Evolutionary conservation across 805 yeast species (phyloP).

Genomic region (Teunomyces cretensis): DNA sequence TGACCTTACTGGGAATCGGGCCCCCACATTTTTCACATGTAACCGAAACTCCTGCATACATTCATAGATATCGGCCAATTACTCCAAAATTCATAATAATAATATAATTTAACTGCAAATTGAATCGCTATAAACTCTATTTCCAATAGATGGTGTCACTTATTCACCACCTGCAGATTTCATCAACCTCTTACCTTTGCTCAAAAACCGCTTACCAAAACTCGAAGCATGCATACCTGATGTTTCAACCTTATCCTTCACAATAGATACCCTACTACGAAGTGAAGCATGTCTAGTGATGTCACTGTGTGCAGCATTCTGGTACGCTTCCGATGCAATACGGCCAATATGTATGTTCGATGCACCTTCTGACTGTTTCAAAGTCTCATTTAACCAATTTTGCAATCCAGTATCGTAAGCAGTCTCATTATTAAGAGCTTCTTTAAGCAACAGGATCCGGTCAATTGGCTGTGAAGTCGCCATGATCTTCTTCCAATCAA

Average conservation of each 20-base stretch:
- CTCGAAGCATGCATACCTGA: slow-evolving; percentile 50
- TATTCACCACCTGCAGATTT: slow-evolving; percentile 16
- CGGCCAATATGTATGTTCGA: slow-evolving; percentile 47
- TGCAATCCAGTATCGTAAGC: slow-evolving; percentile 57
- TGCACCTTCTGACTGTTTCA: slow-evolving; percentile 33
- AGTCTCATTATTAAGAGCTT: slow-evolving; percentile 42
- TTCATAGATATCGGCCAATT: too few relatives aligned
- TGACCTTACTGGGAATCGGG: background rate
- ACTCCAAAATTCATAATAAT: too few relatives aligned
- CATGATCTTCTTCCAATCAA: slow-evolving; percentile 43
- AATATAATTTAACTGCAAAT: background rate
- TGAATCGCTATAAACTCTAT: too few relatives aligned
- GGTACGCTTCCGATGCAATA: slow-evolving; percentile 64
- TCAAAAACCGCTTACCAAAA: slow-evolving; percentile 54
- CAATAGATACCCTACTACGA: slow-evolving; percentile 47
- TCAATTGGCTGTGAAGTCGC: slow-evolving; percentile 40
- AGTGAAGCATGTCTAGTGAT: slow-evolving; percentile 48
- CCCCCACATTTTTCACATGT: slow-evolving; percentile 3
- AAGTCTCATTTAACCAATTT: slow-evolving; percentile 52
- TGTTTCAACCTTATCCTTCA: slow-evolving; percentile 49
- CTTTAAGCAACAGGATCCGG: slow-evolving; percentile 41
- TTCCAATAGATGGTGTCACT: background rate
- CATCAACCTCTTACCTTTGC: slow-evolving; percentile 54
- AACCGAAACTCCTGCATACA: background rate
- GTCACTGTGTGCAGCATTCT: slow-evolving; percentile 59